Evolutionary conservation across 495 filamentous ascomycete genomes (phyloP).

Genomic region (Tuber borchii): DNA sequence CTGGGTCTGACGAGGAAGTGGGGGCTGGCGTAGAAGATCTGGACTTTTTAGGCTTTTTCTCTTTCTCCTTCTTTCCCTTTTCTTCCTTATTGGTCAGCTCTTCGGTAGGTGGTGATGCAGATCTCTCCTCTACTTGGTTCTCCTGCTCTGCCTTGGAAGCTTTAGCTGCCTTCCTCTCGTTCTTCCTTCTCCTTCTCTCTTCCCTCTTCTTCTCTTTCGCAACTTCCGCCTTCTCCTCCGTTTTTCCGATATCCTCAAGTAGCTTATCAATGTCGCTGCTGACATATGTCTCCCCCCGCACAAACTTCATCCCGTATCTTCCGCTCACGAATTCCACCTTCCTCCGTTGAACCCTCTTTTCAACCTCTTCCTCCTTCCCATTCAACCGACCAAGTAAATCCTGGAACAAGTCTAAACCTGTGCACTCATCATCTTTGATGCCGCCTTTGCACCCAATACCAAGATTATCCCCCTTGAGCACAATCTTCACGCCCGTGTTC

Average conservation of each 20-base stretch:
- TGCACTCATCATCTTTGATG: constrained; percentile 58
- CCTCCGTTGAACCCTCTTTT: constrained; percentile 46
- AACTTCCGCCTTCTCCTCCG: constrained; percentile 18
- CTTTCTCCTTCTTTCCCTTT: constrained; percentile 11
- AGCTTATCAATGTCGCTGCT: constrained; percentile 34
- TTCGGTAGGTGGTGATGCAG: constrained; percentile 8
- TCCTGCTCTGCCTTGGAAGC: constrained; percentile 1
- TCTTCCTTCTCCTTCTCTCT: constrained; percentile 12
- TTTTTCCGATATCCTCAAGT: constrained; percentile 12
- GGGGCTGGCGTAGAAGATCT: constrained; percentile 13
- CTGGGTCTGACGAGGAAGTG: constrained; percentile 10
- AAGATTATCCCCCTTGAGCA: constrained; percentile 72
- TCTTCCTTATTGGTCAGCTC: constrained; percentile 11
- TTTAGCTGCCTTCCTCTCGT: constrained; percentile 13
- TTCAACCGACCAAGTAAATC: constrained; percentile 80
- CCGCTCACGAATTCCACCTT: constrained; percentile 62
- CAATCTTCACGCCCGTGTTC: constrained; percentile 65
- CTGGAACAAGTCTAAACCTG: constrained; percentile 76
- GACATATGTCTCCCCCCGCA: constrained; percentile 52
- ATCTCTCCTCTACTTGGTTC: neutral
- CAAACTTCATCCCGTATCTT: constrained; percentile 66
- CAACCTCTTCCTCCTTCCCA: constrained; percentile 67
- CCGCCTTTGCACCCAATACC: constrained; percentile 74
- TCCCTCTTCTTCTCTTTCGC: constrained; percentile 7
- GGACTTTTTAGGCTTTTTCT: constrained; percentile 28